Percentiles rank a stretch among this genome's conserved stretches.
Evolutionary conservation across 768 basidiomycete species (phyloP).

Genomic region (Pulveroboletus ravenelii): DNA sequence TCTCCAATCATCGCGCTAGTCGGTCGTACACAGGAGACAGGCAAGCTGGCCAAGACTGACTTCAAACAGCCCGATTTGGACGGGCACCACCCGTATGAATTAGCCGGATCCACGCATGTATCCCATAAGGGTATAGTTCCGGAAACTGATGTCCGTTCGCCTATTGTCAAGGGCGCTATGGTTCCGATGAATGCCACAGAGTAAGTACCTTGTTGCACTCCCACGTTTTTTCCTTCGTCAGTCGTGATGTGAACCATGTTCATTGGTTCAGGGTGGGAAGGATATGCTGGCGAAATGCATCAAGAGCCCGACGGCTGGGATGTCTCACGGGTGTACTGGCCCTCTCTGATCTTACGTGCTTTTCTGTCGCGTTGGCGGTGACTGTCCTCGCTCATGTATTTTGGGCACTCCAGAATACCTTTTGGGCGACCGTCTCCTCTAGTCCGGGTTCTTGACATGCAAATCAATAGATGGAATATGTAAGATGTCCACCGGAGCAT

Average conservation of each 20-base stretch:
- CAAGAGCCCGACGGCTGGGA: constrained; percentile 5
- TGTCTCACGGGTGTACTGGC: constrained; percentile 5
- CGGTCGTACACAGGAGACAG: not conserved
- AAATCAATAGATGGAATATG: constrained; percentile 1
- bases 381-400: constrained; percentile 18
- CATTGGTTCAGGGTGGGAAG: constrained; percentile 12
- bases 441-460: constrained; percentile 3
- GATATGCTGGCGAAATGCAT: constrained; percentile 9
- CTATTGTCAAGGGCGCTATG: constrained; percentile 20
- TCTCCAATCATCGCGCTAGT: constrained; percentile 21
- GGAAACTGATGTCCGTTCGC: constrained; percentile 28
- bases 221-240: not conserved
- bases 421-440: constrained; percentile 28
- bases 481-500: constrained; percentile 1
- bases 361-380: constrained; percentile 12
- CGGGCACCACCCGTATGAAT: not conserved
- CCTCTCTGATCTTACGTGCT: constrained; percentile 14
- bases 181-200: constrained; percentile 16
- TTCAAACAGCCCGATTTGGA: not conserved
- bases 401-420: constrained; percentile 14
- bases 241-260: constrained; percentile 8
- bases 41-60: not conserved
- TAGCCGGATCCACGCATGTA: constrained; percentile 13
- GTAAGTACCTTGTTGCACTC: constrained; percentile 17
- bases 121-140: constrained; percentile 6